Evolutionary conservation across 1,284 basidiomycete species (phyloP).

Genomic region (Microbotryum lychnidis-dioicae): DNA sequence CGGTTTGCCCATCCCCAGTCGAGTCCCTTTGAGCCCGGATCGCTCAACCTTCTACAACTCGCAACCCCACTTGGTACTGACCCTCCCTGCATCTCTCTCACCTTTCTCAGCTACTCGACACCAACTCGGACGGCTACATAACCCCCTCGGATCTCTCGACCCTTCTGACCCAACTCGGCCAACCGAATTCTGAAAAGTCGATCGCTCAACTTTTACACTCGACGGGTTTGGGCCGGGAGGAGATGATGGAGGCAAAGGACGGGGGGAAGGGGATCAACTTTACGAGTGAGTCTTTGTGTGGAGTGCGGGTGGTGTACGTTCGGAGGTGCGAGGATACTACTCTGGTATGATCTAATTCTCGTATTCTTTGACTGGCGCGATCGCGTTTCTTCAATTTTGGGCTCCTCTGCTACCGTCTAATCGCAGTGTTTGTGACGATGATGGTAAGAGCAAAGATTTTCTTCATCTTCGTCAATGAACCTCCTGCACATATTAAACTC

Average conservation of each 20-base stretch:
- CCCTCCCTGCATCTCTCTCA: background rate
- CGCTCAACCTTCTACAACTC: background rate
- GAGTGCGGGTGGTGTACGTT: background rate
- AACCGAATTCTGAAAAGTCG: no score
- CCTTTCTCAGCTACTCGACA: conserved; percentile 37
- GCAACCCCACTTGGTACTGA: background rate
- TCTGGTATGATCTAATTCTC: background rate
- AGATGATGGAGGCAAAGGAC: no score
- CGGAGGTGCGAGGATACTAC: background rate
- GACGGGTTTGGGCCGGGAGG: no score
- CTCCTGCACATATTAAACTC: no score
- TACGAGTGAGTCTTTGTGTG: background rate
- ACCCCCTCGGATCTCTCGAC: conserved; percentile 12
- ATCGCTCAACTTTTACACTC: no score
- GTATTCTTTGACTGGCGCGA: no score
- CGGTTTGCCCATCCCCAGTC: background rate
- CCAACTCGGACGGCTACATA: conserved; percentile 40
- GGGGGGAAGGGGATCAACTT: background rate
- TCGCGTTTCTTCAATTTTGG: no score
- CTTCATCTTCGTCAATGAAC: background rate
- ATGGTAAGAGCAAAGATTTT: background rate
- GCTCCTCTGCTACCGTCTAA: no score
- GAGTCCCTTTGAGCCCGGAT: no score
- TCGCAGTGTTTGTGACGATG: conserved; percentile 1
- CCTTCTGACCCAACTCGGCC: background rate